A percentile compares a stretch with the other conserved stretches of the same genome.
Evolutionary conservation across 495 filamentous ascomycete species (phyloP).

Genomic region (Chaetomium tenue): DNA sequence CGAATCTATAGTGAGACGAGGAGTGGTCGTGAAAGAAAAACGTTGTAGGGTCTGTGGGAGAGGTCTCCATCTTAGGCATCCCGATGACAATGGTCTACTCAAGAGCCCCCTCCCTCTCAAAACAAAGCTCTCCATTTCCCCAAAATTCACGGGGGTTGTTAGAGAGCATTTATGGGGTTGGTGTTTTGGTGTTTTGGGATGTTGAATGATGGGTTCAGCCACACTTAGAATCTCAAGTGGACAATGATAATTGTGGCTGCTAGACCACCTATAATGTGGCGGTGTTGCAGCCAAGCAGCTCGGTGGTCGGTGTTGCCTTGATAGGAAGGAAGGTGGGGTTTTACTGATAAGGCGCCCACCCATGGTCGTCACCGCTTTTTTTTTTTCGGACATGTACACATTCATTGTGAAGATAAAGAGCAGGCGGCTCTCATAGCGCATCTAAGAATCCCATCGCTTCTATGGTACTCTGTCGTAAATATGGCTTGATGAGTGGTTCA

Average conservation of each 20-base stretch:
- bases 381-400: no score
- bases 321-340: slow-evolving; percentile 10
- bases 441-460: no score
- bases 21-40: slow-evolving; percentile 1
- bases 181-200: neutral
- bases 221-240: neutral
- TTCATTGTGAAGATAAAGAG: no score
- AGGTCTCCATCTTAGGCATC: neutral
- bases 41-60: neutral
- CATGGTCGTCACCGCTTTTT: no score
- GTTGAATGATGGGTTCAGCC: slow-evolving; percentile 6
- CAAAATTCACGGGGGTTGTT: neutral
- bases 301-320: slow-evolving; percentile 2
- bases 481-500: no score
- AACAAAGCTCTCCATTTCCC: slow-evolving; percentile 10
- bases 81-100: neutral
- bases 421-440: no score
- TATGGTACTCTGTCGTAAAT: no score
- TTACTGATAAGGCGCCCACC: neutral
- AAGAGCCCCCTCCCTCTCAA: slow-evolving; percentile 5
- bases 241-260: neutral
- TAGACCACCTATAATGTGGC: neutral
- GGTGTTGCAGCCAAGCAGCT: neutral
- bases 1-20: neutral
- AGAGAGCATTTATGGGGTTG: neutral